Evolutionary conservation across 2,329 filamentous ascomycete species (phyloP), one percentile per base, ranked within the genome.

Genomic region (Colletotrichum sp.): DNA sequence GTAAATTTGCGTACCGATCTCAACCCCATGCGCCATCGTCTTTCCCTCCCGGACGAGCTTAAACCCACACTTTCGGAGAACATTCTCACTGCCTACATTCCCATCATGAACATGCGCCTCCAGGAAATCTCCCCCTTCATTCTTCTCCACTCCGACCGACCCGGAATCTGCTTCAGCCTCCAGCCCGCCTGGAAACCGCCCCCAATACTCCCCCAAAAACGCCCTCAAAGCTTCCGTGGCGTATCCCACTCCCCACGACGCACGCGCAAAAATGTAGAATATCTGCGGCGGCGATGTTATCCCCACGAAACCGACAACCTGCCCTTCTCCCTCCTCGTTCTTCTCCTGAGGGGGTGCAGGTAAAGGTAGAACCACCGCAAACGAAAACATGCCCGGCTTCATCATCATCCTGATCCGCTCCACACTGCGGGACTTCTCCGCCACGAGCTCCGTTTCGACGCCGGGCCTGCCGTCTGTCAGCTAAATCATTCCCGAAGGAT

Each of bases 121-220:
- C 0, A 59, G 55, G 3, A 18, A 24, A 59, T 28, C 15, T 16
- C 55, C 2, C 13, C 2, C 24, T 16, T 28, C 55, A 16, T 12
- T 4, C 4, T 59, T 13, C 2, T 28, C 24, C 21, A 12, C n/a
- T 1, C 0, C 44, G 6, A 4, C 0, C 10, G 3, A 7, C 44
- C 44, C n/a, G 5, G 44, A 21, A 7, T 6, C n/a, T 3, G n/a
- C 1, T 10, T 13, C n/a, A 21, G n/a, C 0, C 10, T 28, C 1
- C 55, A 59, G 2, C 24, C 55, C 55, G 4, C 55, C 16, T 4
- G 21, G 15, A 18, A 26, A 28, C 24, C 55, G 3, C 0, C 3
- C 55, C 55, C 55, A 59, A 59, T 28, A 59, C 13, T 24, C 55
- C 2, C 0, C 26, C 24, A 59, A 6, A 18, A 59, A 59, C 13